These are phyloP conservation scores for Leishmania gerbilli DNA, from an alignment of 208 protist genomes.

Conservation along the genomic window DNA sequence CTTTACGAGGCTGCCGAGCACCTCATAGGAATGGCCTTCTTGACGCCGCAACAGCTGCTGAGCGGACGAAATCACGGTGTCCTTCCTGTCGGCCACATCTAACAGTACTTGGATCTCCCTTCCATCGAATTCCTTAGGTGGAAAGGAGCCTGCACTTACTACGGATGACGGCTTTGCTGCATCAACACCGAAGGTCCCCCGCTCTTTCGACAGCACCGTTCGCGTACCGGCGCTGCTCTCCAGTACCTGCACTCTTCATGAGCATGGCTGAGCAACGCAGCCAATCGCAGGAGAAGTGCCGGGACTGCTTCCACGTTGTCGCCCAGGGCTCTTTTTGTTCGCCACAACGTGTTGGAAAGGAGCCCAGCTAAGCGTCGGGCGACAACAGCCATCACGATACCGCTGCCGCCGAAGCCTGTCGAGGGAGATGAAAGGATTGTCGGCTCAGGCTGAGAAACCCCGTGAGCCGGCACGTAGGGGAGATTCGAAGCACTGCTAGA, in stretches of 20 bases:
- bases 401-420: neutral
- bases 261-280: constrained; percentile 27
- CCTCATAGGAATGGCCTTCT: constrained; percentile 10
- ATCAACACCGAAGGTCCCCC: neutral
- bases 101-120: neutral
- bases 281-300: constrained; percentile 26
- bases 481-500: neutral
- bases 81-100: constrained; percentile 14
- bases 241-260: constrained; percentile 22
- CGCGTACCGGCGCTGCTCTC: neutral
- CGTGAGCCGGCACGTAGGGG: neutral
- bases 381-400: neutral
- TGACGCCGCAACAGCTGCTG: constrained; percentile 2
- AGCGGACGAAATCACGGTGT: constrained; percentile 13
- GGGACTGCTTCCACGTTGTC: constrained; percentile 36
- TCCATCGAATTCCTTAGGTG: neutral
- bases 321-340: constrained; percentile 33
- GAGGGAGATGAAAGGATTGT: neutral
- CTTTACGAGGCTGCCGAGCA: neutral
- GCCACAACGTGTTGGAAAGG: constrained; percentile 3
- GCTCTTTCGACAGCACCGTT: neutral
- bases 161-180: neutral
- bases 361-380: neutral
- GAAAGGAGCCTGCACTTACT: neutral
- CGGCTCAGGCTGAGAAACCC: neutral